Evolutionary conservation across 768 basidiomycete species (phyloP), one percentile per base, ranked within the genome.

Genomic region (Trametes cubensis): DNA sequence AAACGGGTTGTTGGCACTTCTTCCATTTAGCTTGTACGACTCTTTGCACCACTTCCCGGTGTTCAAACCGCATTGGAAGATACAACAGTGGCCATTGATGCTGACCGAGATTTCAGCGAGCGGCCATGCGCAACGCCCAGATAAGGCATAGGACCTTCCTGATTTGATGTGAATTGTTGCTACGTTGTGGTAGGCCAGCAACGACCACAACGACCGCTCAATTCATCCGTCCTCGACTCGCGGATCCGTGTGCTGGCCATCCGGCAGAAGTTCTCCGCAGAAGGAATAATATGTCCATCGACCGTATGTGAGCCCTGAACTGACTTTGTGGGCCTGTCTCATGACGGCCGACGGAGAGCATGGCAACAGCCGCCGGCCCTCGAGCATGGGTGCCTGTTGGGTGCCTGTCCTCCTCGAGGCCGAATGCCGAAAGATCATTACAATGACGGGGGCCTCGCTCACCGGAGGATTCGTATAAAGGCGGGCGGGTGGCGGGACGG

Each of bases 301-400:
- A 34, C 34, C 34, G 10, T 34, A 4, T 2, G 21, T 46, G 38
- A 14, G 14, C 52, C 25, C 61, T 44, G 11, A 5, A 44, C 42
- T 17, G 42, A 48, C 45, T 41, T 20, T 20, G 26, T 44, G 34
- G 53, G 20, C 51, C 48, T 28, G 7, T 50, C 21, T 52, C 50
- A 26, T 44, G 30, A 39, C 45, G 30, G 28, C 38, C 23, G 15
- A n/a, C 7, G 20, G 17, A 38, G 30, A 15, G 34, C 54, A 58
- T 63, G 63, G 63, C 60, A 65, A 65, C 63, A 13, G 57, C 57
- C 51, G 49, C 30, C 18, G 23, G 58, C 42, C 42, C 17, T 44
- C 20, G 13, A 21, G 23, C 45, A 34, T 10, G 34, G 20, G 45
- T 59, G 52, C 57, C 57, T 55, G 28, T 28, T 11, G 34, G 20